Evolutionary conservation across 2,329 filamentous ascomycete genomes (phyloP), one percentile per base, ranked within the genome.

Genomic region (Penicillium crustosum): DNA sequence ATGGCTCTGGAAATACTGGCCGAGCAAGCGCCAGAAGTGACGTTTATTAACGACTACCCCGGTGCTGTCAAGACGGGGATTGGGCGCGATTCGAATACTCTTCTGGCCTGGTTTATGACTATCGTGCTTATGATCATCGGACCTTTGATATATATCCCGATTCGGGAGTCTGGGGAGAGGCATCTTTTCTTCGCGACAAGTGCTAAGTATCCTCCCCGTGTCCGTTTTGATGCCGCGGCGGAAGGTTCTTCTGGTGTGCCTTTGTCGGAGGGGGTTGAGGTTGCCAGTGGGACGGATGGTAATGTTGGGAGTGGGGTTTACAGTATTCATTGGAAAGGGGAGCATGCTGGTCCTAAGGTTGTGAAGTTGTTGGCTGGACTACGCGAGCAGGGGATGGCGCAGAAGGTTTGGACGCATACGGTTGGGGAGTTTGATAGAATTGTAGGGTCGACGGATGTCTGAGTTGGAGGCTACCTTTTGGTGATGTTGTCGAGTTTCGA

Each of bases 1-100:
- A 73, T 86, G 0, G 72, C 75, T 0, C 69, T 82, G 39, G 82
- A 82, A 53, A 73, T 77, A 17, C 66, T 85, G 2, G 78, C 82
- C 0, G 66, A 73, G 2, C 66, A 74, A 44, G 77, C 79, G n/a
- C 79, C 82, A 3, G 73, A 73, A 25, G 77, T 79, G 0, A 77
- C 75, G 8, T 83, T 83, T 67, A 65, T 78, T 7, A 80, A 84
- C 53, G 73, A 76, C 4, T 81, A 73, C 58, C 81, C 81, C 0
- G 78, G 79, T 5, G 59, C 74, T 4, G 80, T 83, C 23, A 76
- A 79, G 51, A 81, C 79, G 0, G 77, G 75, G 2, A 70, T 80
- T 68, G 49, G 68, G 65, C 36, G 59, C 10, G 58, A 59, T 9
- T 6, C 42, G 29, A 55, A 43, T 35, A 43, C 33, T 19, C 9